Conservation (phyloP, 371 early-diverging fungal species). For the Rhizopus sp. region DNA sequence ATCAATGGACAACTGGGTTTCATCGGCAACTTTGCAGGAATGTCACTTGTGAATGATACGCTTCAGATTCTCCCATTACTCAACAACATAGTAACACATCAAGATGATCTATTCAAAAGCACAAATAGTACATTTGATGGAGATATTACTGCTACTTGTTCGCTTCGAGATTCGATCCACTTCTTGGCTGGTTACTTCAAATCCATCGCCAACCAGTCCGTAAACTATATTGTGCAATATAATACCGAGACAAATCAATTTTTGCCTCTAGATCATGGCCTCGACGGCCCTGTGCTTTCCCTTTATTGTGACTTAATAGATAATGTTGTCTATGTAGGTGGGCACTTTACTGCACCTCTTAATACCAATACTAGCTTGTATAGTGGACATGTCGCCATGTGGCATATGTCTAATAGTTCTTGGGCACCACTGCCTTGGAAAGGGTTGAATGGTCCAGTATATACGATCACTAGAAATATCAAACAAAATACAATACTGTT, state of each 20-base stretch:
- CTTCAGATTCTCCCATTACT: conserved; percentile 24
- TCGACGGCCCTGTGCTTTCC: conserved; percentile 67
- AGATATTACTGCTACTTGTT: conserved; percentile 15
- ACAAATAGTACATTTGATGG: conserved; percentile 10
- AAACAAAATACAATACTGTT: conserved; percentile 19
- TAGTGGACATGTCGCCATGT: conserved; percentile 7
- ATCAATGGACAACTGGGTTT: conserved; percentile 37
- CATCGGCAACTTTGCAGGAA: conserved; percentile 42
- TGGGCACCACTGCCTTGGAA: conserved; percentile 23
- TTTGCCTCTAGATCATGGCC: conserved; percentile 56
- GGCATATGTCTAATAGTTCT: conserved; percentile 4
- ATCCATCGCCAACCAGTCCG: conserved; percentile 18
- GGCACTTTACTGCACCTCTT: conserved; percentile 32
- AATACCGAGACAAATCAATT: conserved; percentile 27
- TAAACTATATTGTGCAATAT: conserved; percentile 45
- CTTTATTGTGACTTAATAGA: conserved; percentile 56
- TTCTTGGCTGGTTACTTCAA: conserved; percentile 38
- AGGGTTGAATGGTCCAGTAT: conserved; percentile 29
- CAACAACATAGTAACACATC: neutral
- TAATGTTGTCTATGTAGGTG: conserved; percentile 47
- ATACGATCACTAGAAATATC: conserved; percentile 19
- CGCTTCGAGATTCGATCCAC: conserved; percentile 32
- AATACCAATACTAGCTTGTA: neutral
- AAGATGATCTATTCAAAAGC: neutral
- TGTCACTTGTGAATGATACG: conserved; percentile 27